These are phyloP conservation scores for carrot (Daucus carota) DNA, from an alignment of 129 eudicot species.

Conservation along the genomic window DH1_v3.0 NC_030389.2:1928501-1929000, in stretches of 20 bases:
- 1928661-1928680: slow-evolving; percentile 55
- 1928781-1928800: slow-evolving; percentile 54
- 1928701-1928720: slow-evolving; percentile 36
- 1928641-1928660: slow-evolving; percentile 48
- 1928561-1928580: slow-evolving; percentile 45
- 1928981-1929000: slow-evolving; percentile 32
- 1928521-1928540: slow-evolving; percentile 70
- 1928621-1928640: slow-evolving; percentile 54
- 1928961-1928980: slow-evolving; percentile 45
- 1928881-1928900: slow-evolving; percentile 60
- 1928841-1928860: slow-evolving; percentile 38
- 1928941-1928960: slow-evolving; percentile 64
- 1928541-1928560: slow-evolving; percentile 58
- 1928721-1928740: slow-evolving; percentile 72
- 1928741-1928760: slow-evolving; percentile 1
- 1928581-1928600: slow-evolving; percentile 65
- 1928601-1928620: slow-evolving; percentile 80
- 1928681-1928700: slow-evolving; percentile 57
- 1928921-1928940: slow-evolving; percentile 59
- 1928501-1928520: slow-evolving; percentile 40
- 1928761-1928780: neutral
- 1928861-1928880: slow-evolving; percentile 53
- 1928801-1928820: slow-evolving; percentile 54
- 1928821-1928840: slow-evolving; percentile 30
- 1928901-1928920: slow-evolving; percentile 68